These are phyloP conservation scores for Penicillium lagena DNA, from an alignment of 495 filamentous ascomycete species.

Conservation along the genomic window DNA sequence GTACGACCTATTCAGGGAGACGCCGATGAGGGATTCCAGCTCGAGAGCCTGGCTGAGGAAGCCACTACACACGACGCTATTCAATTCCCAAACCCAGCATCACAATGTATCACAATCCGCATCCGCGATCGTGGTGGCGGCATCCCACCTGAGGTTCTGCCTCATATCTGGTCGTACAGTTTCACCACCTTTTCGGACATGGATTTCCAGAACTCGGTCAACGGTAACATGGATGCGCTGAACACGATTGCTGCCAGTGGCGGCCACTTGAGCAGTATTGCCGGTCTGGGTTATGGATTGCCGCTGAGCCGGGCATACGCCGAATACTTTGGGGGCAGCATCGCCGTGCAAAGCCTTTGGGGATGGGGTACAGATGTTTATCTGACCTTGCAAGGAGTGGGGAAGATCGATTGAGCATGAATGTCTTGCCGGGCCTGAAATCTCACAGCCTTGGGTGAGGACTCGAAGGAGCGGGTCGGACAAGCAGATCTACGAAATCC, in stretches of 20 bases:
- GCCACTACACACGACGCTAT: constrained; percentile 31
- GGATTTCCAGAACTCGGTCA: constrained; percentile 30
- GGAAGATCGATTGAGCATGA: constrained; percentile 44
- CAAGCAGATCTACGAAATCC: constrained; percentile 68
- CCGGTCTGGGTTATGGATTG: constrained; percentile 87
- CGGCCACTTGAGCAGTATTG: constrained; percentile 68
- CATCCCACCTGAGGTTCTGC: constrained; percentile 72
- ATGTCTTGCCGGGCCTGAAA: too few species aligned
- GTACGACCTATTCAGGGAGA: constrained; percentile 18
- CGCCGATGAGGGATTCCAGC: constrained; percentile 22
- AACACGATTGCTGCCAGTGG: constrained; percentile 65
- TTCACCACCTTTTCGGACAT: constrained; percentile 89
- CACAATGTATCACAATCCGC: constrained; percentile 86
- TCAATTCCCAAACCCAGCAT: constrained; percentile 41
- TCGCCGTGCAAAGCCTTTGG: constrained; percentile 86
- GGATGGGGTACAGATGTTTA: constrained; percentile 92
- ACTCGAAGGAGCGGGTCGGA: neutral
- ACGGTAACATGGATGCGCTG: constrained; percentile 56
- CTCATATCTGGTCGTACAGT: constrained; percentile 90
- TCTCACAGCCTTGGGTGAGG: constrained; percentile 1
- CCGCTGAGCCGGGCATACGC: constrained; percentile 91
- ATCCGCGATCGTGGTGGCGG: constrained; percentile 94
- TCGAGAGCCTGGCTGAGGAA: constrained; percentile 22
- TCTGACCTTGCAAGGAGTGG: constrained; percentile 76
- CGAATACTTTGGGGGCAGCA: constrained; percentile 97